phyloP scores from a whole-genome alignment of 257 asterid species.

The Marsdenia floribunda region DNA sequence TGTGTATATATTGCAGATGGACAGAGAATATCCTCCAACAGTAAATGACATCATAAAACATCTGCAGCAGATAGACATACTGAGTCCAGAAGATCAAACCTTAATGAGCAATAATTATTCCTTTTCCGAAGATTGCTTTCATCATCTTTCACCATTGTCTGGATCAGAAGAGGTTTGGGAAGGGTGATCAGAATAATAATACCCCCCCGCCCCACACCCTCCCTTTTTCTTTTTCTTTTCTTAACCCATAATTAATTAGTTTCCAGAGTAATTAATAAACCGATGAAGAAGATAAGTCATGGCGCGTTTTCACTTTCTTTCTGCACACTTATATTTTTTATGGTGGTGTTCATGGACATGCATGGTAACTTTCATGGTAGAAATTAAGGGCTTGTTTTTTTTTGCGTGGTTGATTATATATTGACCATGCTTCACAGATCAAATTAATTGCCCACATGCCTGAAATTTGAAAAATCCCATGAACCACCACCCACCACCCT shows the following conservation, averaged over 20 bases:
- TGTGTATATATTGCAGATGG: conserved; percentile 14
- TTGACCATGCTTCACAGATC: background rate
- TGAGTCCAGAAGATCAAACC: conserved; percentile 1
- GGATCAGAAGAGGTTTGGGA: background rate
- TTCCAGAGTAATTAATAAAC: too few relatives aligned
- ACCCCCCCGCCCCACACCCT: too few relatives aligned
- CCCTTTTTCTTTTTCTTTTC: too few relatives aligned
- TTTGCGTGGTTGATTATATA: background rate
- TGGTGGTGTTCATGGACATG: background rate
- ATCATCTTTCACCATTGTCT: background rate
- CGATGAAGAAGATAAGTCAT: background rate
- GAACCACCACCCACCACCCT: background rate
- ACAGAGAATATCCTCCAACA: conserved; percentile 2
- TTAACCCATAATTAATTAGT: too few relatives aligned
- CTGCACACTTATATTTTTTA: too few relatives aligned
- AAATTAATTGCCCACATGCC: background rate
- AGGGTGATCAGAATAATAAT: background rate
- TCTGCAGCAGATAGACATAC: conserved; percentile 11
- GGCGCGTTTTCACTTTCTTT: background rate
- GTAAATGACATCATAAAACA: conserved; percentile 6
- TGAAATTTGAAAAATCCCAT: background rate
- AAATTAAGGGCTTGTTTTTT: background rate
- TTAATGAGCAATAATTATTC: background rate
- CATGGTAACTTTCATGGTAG: background rate
- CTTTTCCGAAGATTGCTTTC: background rate